Conservation (phyloP, 164 flowering plant species). For the Vitis riparia region DNA sequence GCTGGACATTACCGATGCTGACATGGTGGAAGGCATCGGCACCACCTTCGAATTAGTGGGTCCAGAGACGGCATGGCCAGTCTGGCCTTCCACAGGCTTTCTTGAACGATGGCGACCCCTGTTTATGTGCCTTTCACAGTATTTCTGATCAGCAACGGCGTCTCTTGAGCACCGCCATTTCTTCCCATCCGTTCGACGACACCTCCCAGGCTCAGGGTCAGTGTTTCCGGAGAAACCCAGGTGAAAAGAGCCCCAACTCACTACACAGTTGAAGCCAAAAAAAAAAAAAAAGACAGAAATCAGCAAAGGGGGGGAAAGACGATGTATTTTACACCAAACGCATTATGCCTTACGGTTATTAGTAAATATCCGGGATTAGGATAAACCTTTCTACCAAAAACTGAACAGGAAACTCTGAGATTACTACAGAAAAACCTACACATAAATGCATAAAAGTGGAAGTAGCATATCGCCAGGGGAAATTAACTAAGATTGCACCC, state of each 20-base stretch:
- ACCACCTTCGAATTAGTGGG: slow-evolving; percentile 21
- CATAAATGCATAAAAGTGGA: neutral
- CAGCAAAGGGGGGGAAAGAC: neutral
- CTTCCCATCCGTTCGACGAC: slow-evolving; percentile 48
- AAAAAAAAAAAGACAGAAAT: neutral
- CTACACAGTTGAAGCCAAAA: slow-evolving; percentile 1
- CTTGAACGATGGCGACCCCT: slow-evolving; percentile 83
- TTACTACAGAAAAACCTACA: neutral
- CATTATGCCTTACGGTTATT: slow-evolving; percentile 10
- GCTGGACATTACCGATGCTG: slow-evolving; percentile 20
- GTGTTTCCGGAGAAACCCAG: slow-evolving; percentile 27
- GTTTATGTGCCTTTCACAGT: slow-evolving; percentile 59
- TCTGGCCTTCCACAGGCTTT: slow-evolving; percentile 75
- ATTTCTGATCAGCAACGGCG: slow-evolving; percentile 39
- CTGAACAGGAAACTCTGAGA: neutral
- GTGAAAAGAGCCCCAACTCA: slow-evolving; percentile 34
- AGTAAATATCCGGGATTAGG: neutral
- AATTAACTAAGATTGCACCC: neutral
- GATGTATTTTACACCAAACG: slow-evolving; percentile 1
- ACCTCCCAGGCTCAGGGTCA: slow-evolving; percentile 44
- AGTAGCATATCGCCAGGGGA: neutral
- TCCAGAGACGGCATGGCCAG: slow-evolving; percentile 32
- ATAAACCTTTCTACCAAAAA: slow-evolving; percentile 5
- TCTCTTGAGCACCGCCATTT: slow-evolving; percentile 54
- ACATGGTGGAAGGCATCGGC: slow-evolving; percentile 19